Evolutionary conservation across 352 stramenopile genomes (phyloP).

Genomic region (Thalassiosira mediterranea): DNA sequence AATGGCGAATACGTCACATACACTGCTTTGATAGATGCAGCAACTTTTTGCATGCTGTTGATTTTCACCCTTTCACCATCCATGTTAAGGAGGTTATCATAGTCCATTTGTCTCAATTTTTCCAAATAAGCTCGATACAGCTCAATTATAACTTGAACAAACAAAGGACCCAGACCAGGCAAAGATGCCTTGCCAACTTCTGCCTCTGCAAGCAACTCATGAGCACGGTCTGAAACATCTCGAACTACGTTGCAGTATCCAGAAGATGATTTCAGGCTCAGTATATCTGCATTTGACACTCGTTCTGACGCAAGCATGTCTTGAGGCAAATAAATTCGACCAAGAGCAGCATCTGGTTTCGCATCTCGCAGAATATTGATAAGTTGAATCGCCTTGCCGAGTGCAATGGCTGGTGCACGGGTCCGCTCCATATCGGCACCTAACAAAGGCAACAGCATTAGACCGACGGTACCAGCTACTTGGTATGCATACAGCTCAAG

Average conservation of each 20-base stretch:
- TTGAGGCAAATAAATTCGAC: constrained; percentile 35
- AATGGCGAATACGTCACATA: no score
- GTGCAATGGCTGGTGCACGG: constrained; percentile 22
- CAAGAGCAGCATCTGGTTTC: constrained; percentile 20
- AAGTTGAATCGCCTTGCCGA: constrained; percentile 48
- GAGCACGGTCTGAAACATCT: constrained; percentile 18
- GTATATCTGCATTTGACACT: constrained; percentile 13
- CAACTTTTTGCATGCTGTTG: constrained; percentile 5
- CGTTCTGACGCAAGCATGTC: constrained; percentile 20
- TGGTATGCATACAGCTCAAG: constrained; percentile 41
- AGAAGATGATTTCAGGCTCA: constrained; percentile 9
- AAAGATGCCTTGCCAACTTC: constrained; percentile 25
- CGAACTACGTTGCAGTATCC: constrained; percentile 27
- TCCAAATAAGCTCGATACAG: constrained; percentile 38
- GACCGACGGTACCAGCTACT: constrained; percentile 40
- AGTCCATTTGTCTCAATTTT: constrained; percentile 23
- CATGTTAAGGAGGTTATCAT: constrained; percentile 23
- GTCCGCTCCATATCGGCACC: constrained; percentile 14
- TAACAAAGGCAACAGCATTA: constrained; percentile 37
- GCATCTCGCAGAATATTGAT: constrained; percentile 50
- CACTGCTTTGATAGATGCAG: constrained; percentile 8
- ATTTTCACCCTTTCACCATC: constrained; percentile 23
- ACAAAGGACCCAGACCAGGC: constrained; percentile 23
- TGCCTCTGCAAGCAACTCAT: constrained; percentile 10
- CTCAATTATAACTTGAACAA: constrained; percentile 46